These are phyloP conservation scores for Botryosphaeria dothidea DNA, from an alignment of 2,329 filamentous ascomycete species.

Conservation along the genomic window DNA sequence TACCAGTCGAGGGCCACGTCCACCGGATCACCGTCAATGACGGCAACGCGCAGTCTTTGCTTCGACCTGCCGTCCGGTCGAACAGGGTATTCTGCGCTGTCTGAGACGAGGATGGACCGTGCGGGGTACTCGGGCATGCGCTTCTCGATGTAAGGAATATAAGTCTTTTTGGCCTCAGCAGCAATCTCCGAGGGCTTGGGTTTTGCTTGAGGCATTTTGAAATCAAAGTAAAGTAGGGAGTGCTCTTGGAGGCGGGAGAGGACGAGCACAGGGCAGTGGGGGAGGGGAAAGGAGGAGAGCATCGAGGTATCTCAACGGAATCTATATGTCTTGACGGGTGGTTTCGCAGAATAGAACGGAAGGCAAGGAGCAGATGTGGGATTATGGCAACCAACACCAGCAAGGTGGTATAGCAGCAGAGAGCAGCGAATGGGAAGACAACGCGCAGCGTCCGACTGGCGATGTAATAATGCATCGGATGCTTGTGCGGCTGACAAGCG, in stretches of 20 bases:
- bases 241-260: neutral
- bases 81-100: constrained; percentile 39
- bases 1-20: constrained; percentile 62
- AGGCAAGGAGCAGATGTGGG: constrained; percentile 16
- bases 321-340: constrained; percentile 10
- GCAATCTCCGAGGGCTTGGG: constrained; percentile 70
- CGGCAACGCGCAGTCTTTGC: constrained; percentile 44
- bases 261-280: neutral
- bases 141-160: constrained; percentile 65
- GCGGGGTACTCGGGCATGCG: constrained; percentile 57
- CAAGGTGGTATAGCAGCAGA: constrained; percentile 18
- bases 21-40: constrained; percentile 48
- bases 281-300: neutral
- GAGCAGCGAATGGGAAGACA: constrained; percentile 20
- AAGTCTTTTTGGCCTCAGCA: constrained; percentile 69
- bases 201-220: constrained; percentile 58
- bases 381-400: constrained; percentile 10
- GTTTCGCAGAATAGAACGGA: constrained; percentile 7
- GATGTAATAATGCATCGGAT: constrained; percentile 12
- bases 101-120: constrained; percentile 59
- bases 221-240: neutral
- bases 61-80: constrained; percentile 49
- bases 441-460: constrained; percentile 16
- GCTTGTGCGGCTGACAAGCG: constrained; percentile 6
- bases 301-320: neutral